phyloP scores from a whole-genome alignment of 176 grass and related monocot genomes.

The Juncus inflexus region DNA sequence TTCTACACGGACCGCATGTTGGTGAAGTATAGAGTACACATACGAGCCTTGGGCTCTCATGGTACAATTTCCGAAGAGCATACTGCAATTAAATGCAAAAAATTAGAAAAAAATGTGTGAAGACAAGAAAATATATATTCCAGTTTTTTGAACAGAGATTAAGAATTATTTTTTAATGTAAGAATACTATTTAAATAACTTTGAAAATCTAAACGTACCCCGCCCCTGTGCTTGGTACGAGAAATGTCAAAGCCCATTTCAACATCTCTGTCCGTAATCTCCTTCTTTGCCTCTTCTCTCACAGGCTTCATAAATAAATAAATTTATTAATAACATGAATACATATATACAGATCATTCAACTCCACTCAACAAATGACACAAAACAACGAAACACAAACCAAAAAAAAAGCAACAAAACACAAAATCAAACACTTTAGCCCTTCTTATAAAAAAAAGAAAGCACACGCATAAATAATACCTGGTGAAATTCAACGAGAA shows the following conservation, averaged over 20 bases:
- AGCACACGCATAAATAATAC: conserved; percentile 34
- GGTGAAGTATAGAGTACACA: conserved; percentile 96
- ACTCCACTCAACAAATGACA: conserved; percentile 14
- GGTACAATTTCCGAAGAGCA: conserved; percentile 87
- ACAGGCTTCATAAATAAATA: conserved; percentile 56
- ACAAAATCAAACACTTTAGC: background rate
- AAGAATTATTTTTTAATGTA: background rate
- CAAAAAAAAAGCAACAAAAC: background rate
- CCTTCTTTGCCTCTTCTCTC: conserved; percentile 67
- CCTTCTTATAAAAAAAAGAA: background rate
- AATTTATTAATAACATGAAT: background rate
- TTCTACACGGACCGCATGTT: conserved; percentile 98
- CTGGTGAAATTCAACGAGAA: conserved; percentile 99
- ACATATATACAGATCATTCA: conserved; percentile 7
- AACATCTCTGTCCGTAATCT: conserved; percentile 65
- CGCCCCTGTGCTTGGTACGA: conserved; percentile 75
- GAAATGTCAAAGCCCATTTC: conserved; percentile 92
- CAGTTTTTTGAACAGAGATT: background rate
- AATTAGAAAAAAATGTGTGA: background rate
- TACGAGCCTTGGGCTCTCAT: conserved; percentile 78
- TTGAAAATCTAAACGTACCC: conserved; percentile 43
- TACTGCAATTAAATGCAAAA: conserved; percentile 52
- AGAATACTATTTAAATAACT: background rate
- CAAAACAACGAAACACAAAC: background rate
- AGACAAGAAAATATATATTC: conserved; percentile 20